Base-by-base conservation (phyloP, 768 basidiomycete genomes). In the Mycena venus region DNA sequence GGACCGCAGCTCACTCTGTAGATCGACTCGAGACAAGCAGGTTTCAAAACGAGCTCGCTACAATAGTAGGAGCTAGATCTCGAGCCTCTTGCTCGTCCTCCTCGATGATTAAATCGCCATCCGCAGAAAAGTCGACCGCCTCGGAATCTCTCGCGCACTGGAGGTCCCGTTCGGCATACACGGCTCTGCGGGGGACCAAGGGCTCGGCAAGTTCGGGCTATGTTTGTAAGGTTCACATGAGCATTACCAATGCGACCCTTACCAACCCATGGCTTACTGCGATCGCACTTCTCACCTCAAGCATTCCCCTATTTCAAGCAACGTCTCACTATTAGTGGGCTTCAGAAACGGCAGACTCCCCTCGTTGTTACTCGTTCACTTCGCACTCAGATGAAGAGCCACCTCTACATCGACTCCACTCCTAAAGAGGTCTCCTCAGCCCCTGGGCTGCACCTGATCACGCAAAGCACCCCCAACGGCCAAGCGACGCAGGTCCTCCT, bases 371-470 rank as follows among this genome's bases (percentile, higher is more conserved):
- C 55, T 32, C 29, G 55, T 56, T 56, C 55, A 56, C 29, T 56
- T 56, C 55, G 55, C 51, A 53, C 55, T 56, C 55, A 32, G 55
- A 60, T 60, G 59, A n/a, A 34, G 36, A 38, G 36, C 36, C 59
- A 38, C 38, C 21, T 60, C 36, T 60, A 60, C 36, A 42, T 60
- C 34, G 34, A 36, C 34, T 60, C 59, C 59, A 60, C 59, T 42
- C 59, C 59, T 60, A 36, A 36, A 27, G 59, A 60, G 36, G 59
- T 60, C 38, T 60, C 59, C 59, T 60, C 59, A 36, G 59, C 59
- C 59, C n/a, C 34, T n/a, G 59, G 59, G 36, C 59, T 60, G n/a
- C 59, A 60, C 59, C 59, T 60, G 36, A 60, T 60, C 59, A 60
- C 59, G 23, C 59, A 60, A 42, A 60, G 32, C 59, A 60, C 59